Percentiles rank a stretch among this genome's conserved stretches.
Evolutionary conservation across 2,329 filamentous ascomycete species (phyloP).

Genomic region (Endocalyx cinctus): DNA sequence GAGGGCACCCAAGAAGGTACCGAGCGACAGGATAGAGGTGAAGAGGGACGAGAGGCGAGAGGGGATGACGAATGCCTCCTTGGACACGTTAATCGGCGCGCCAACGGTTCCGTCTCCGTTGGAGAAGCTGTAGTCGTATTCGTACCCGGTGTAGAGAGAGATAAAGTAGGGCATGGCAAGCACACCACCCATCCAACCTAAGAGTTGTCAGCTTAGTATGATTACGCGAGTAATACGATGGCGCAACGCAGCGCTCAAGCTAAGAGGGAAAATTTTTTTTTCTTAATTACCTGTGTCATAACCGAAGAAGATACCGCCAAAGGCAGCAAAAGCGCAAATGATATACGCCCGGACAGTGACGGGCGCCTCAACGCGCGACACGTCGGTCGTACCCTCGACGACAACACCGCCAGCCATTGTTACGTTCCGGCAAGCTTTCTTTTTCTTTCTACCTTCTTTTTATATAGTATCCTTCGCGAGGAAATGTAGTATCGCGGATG

Average conservation of each 20-base stretch:
- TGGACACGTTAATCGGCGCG: conserved; percentile 17
- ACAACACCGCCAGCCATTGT: conserved; percentile 27
- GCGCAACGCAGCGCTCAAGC: too few relatives aligned
- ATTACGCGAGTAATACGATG: too few relatives aligned
- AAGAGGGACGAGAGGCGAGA: conserved; percentile 54
- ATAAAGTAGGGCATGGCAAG: conserved; percentile 30
- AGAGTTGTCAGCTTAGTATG: not conserved
- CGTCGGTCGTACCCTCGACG: conserved; percentile 39
- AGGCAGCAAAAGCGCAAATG: conserved; percentile 66
- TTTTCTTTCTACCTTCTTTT: too few relatives aligned
- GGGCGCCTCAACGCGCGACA: conserved; percentile 61
- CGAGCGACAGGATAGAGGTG: conserved; percentile 60
- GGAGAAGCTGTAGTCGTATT: conserved; percentile 23
- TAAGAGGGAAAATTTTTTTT: not conserved
- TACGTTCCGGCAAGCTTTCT: too few relatives aligned
- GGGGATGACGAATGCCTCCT: conserved; percentile 36
- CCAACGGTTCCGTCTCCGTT: conserved; percentile 6
- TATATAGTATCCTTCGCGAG: too few relatives aligned
- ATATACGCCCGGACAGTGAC: conserved; percentile 65
- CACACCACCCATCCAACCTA: conserved; percentile 22
- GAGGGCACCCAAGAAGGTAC: conserved; percentile 61
- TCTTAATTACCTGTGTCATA: conserved; percentile 60
- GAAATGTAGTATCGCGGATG: too few relatives aligned
- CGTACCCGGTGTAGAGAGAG: conserved; percentile 34
- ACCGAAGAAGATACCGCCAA: conserved; percentile 72